phyloP scores from a whole-genome alignment of 106 monocot species.

The Platanthera guangdongensis region DNA sequence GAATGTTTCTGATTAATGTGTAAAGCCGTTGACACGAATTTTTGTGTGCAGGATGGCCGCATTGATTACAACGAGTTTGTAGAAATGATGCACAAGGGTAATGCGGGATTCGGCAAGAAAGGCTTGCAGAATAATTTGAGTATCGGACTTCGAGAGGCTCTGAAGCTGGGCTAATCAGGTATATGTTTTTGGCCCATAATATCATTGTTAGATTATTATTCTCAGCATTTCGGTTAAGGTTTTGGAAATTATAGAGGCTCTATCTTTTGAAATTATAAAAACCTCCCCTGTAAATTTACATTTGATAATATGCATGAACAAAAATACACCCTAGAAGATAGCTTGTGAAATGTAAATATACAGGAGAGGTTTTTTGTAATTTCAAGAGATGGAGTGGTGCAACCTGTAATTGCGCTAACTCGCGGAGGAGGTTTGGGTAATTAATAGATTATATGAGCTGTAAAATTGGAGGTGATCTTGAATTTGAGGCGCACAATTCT shows the following conservation, averaged over 20 bases:
- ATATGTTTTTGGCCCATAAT: neutral
- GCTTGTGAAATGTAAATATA: no score
- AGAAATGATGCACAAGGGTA: constrained; percentile 48
- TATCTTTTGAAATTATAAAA: no score
- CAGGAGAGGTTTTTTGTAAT: no score
- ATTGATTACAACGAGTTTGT: constrained; percentile 52
- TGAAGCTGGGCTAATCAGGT: constrained; percentile 13
- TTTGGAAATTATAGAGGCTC: no score
- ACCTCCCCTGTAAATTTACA: no score
- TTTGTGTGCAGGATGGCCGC: constrained; percentile 31
- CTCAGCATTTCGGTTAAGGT: no score
- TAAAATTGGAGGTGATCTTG: neutral
- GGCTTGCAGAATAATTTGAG: constrained; percentile 11
- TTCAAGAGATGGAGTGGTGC: no score
- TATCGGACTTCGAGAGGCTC: constrained; percentile 29
- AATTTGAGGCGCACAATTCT: neutral
- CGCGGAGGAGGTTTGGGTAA: no score
- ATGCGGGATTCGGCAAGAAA: constrained; percentile 24
- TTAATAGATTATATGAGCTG: neutral
- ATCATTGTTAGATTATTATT: no score
- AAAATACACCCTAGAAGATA: no score
- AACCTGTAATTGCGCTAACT: no score
- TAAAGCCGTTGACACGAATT: neutral
- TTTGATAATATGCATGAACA: no score
- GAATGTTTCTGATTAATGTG: neutral